phyloP scores from a whole-genome alignment of 352 stramenopile species.

The Phytophthora capsici region DNA sequence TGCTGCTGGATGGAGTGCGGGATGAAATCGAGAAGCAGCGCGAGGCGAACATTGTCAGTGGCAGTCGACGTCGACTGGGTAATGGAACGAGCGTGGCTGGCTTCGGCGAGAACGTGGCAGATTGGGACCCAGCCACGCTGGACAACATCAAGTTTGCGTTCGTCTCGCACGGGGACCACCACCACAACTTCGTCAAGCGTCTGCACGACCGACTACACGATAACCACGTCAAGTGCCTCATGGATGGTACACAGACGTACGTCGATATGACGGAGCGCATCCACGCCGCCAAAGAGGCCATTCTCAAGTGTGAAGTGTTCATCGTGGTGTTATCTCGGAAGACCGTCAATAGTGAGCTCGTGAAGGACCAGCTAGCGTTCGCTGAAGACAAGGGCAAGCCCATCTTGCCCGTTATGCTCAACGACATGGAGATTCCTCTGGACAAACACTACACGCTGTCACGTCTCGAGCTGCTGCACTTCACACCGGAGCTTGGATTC shows the following conservation, averaged over 20 bases:
- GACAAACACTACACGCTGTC: conserved; percentile 85
- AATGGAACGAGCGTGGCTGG: conserved; percentile 37
- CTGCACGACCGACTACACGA: conserved; percentile 66
- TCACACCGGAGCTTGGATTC: conserved; percentile 81
- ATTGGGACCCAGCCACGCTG: conserved; percentile 43
- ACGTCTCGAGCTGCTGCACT: conserved; percentile 75
- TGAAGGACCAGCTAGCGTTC: conserved; percentile 83
- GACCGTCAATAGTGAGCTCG: conserved; percentile 70
- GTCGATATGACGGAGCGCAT: conserved; percentile 71
- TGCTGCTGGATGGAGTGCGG: conserved; percentile 74
- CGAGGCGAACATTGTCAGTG: conserved; percentile 52
- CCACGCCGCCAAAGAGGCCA: conserved; percentile 74
- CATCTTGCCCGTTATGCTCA: conserved; percentile 81
- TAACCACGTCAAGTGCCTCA: conserved; percentile 55
- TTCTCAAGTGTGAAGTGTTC: conserved; percentile 78
- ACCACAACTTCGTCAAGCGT: conserved; percentile 66
- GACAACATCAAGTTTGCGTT: conserved; percentile 67
- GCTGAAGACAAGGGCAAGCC: conserved; percentile 77
- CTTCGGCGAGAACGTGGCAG: conserved; percentile 42
- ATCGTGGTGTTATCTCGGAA: conserved; percentile 76
- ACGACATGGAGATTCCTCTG: conserved; percentile 73
- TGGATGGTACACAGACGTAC: conserved; percentile 56
- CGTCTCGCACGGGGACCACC: conserved; percentile 73
- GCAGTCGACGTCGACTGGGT: conserved; percentile 34
- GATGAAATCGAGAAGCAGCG: conserved; percentile 80